Conservation (phyloP, 257 asterid genomes). For the Solanum chmielewskii region DNA sequence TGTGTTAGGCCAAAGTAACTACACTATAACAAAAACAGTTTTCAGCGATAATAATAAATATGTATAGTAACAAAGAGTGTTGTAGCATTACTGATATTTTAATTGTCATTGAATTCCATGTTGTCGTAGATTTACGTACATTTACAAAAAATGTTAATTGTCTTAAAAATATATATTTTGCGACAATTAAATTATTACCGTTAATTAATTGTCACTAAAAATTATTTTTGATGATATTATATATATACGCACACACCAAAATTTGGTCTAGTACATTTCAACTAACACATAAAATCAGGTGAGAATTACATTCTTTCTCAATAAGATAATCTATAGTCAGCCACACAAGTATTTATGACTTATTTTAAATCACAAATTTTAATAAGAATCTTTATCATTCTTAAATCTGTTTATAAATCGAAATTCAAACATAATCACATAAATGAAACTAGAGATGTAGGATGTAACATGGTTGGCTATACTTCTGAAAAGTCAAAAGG, state of each 20-base stretch:
- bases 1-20: not conserved
- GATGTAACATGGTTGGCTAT: not conserved
- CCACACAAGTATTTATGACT: not conserved
- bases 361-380: too few species aligned
- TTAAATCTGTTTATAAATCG: too few species aligned
- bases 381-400: not conserved
- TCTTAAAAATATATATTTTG: too few species aligned
- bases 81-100: not conserved
- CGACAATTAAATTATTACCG: too few species aligned
- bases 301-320: not conserved
- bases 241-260: too few species aligned
- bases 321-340: not conserved
- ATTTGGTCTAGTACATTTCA: not conserved
- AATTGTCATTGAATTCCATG: too few species aligned
- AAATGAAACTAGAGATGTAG: not conserved
- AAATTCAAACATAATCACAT: not conserved
- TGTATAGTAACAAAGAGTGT: too few species aligned
- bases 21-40: fast-evolving
- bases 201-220: too few species aligned
- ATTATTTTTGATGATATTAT: not conserved
- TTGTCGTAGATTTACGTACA: too few species aligned
- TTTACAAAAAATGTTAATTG: too few species aligned
- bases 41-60: too few species aligned
- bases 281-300: not conserved
- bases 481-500: not conserved